A percentile compares a stretch with the other conserved stretches of the same genome.
Conservation (phyloP, 2,329 filamentous ascomycete genomes). For the Cucurbitaria berberidis region DNA sequence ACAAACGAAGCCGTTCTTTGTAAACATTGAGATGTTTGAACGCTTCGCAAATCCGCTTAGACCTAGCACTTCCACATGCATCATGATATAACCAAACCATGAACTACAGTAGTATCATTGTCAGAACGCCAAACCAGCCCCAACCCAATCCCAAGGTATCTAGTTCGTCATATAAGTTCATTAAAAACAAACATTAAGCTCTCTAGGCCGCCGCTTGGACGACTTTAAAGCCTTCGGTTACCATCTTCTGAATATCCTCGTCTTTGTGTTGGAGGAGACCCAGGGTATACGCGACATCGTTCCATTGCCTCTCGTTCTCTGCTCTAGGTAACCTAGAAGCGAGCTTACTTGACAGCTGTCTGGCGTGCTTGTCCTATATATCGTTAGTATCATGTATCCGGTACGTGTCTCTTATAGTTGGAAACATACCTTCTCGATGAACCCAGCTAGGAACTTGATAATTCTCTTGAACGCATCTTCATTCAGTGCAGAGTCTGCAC, state of each 20-base stretch:
- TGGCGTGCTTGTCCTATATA: slow-evolving; percentile 91
- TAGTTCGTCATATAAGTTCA: slow-evolving; percentile 7
- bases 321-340: slow-evolving; percentile 84
- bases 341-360: slow-evolving; percentile 90
- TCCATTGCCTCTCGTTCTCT: slow-evolving; percentile 95
- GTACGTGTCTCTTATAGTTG: not conserved
- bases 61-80: not conserved
- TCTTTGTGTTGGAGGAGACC: slow-evolving; percentile 91
- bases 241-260: slow-evolving; percentile 80
- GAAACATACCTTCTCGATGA: slow-evolving; percentile 85
- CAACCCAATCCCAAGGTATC: not conserved
- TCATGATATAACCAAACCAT: not conserved
- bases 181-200: not conserved
- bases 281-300: slow-evolving; percentile 92
- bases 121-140: not conserved
- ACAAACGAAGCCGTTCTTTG: not conserved
- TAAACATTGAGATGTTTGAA: not conserved
- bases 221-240: slow-evolving; percentile 73
- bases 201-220: slow-evolving; percentile 51
- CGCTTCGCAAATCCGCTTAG: not conserved
- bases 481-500: slow-evolving; percentile 77
- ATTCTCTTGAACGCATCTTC: slow-evolving; percentile 88
- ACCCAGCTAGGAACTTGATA: slow-evolving; percentile 89
- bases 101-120: not conserved
- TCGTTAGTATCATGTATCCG: slow-evolving; percentile 16